phyloP scores from a whole-genome alignment of 306 rosid genomes.

The Ormosia semicastrata region DNA sequence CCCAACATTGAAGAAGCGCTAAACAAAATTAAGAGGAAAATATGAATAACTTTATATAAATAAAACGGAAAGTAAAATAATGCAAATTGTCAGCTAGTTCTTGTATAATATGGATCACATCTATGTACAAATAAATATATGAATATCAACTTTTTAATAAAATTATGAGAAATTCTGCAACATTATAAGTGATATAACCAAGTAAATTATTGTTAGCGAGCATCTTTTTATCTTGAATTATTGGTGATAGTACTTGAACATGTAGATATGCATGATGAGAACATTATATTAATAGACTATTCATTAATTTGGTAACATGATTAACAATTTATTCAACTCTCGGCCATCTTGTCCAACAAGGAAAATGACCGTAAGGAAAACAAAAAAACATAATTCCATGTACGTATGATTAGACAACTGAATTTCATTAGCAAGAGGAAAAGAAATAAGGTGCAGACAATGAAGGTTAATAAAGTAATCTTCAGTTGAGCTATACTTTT shows the following conservation, averaged over 20 bases:
- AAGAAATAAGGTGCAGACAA: not conserved
- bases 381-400: not conserved
- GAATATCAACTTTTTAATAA: not conserved
- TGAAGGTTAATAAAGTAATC: constrained; percentile 14
- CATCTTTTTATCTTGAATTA: constrained; percentile 32
- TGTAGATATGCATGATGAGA: constrained; percentile 13
- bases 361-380: constrained; percentile 18
- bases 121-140: not conserved
- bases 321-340: constrained; percentile 16
- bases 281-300: constrained; percentile 20
- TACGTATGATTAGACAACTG: constrained; percentile 13
- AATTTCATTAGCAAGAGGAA: not conserved
- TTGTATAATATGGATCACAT: not conserved
- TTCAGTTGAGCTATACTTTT: not conserved
- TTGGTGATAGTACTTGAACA: constrained; percentile 23
- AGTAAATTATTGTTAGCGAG: constrained; percentile 21
- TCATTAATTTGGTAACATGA: constrained; percentile 32
- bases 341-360: constrained; percentile 4
- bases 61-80: too few species aligned
- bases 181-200: not conserved
- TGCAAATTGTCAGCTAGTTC: not conserved
- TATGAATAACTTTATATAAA: too few species aligned
- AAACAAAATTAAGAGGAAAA: too few species aligned
- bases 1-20: too few species aligned
- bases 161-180: not conserved